Percentiles rank a stretch among this genome's conserved stretches.
Conservation (phyloP, 78 protist genomes). For the Chrysochromulina tobinii region DNA sequence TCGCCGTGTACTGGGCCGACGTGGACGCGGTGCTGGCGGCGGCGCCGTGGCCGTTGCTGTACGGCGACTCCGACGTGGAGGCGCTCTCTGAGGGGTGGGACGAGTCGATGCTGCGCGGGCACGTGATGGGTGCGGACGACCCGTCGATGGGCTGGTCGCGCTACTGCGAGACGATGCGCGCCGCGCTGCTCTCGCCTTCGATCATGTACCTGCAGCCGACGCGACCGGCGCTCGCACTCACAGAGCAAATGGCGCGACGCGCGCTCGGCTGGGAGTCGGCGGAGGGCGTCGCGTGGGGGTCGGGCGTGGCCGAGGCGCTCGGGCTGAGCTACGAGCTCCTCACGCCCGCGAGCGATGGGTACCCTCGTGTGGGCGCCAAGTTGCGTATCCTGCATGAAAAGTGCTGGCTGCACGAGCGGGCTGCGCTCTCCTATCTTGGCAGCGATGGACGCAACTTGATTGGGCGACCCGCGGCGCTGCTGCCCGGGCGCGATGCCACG, state of each 20-base stretch:
- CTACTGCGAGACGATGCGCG: slow-evolving; percentile 2
- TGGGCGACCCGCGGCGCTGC: not conserved
- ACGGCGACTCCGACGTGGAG: not conserved
- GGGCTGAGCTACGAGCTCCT: not conserved
- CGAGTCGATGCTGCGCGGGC: not conserved
- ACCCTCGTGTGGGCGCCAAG: not conserved
- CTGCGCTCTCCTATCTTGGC: not conserved
- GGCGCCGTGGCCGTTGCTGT: not conserved
- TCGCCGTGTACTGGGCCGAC: not conserved
- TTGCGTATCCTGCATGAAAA: not conserved
- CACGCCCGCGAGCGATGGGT: not conserved
- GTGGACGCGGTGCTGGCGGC: not conserved
- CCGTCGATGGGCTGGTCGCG: slow-evolving; percentile 29
- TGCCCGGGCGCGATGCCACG: not conserved
- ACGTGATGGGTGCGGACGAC: slow-evolving; percentile 14
- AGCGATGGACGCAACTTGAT: not conserved
- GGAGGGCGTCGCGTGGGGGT: not conserved
- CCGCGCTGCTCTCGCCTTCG: not conserved
- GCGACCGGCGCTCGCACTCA: not conserved
- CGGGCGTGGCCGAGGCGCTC: not conserved
- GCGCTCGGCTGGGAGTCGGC: not conserved
- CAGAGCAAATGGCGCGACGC: not conserved
- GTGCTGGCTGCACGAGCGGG: not conserved
- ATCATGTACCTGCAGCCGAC: not conserved
- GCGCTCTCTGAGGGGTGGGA: slow-evolving; percentile 2